Percentiles rank a stretch among this genome's conserved stretches.
These are phyloP conservation scores for Malus sylvestris DNA, from an alignment of 306 rosid species.

Conservation along the genomic window DNA sequence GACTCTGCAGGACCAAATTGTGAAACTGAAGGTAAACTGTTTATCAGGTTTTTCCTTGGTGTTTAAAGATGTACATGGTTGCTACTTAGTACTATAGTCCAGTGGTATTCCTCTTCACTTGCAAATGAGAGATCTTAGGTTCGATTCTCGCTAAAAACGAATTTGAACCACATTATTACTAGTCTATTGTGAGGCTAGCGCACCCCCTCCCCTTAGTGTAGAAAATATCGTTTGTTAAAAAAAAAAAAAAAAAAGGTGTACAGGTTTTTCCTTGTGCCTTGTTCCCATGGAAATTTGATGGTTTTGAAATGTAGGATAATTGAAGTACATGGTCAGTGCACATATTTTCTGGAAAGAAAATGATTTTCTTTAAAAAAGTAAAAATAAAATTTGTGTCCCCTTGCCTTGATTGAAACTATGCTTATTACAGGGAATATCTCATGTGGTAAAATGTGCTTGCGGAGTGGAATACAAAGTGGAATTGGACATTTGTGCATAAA, in stretches of 20 bases:
- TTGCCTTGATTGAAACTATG: constrained; percentile 21
- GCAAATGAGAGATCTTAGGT: too few species aligned
- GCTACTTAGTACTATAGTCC: too few species aligned
- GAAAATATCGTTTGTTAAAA: too few species aligned
- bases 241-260: too few species aligned
- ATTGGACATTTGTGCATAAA: constrained; percentile 23
- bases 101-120: too few species aligned
- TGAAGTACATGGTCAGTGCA: not conserved
- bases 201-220: too few species aligned
- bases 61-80: not conserved
- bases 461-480: constrained; percentile 73
- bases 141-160: too few species aligned
- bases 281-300: not conserved
- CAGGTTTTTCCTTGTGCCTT: not conserved
- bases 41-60: constrained; percentile 2
- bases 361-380: not conserved
- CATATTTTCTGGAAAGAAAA: not conserved
- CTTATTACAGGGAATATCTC: constrained; percentile 55
- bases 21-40: constrained; percentile 53
- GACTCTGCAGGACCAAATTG: constrained; percentile 58
- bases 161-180: too few species aligned
- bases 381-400: not conserved
- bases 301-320: constrained; percentile 7
- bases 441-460: constrained; percentile 64
- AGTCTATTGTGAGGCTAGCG: too few species aligned